Conservation (phyloP, 1,139 yeast genomes). For the Candida freyschussii region DNA sequence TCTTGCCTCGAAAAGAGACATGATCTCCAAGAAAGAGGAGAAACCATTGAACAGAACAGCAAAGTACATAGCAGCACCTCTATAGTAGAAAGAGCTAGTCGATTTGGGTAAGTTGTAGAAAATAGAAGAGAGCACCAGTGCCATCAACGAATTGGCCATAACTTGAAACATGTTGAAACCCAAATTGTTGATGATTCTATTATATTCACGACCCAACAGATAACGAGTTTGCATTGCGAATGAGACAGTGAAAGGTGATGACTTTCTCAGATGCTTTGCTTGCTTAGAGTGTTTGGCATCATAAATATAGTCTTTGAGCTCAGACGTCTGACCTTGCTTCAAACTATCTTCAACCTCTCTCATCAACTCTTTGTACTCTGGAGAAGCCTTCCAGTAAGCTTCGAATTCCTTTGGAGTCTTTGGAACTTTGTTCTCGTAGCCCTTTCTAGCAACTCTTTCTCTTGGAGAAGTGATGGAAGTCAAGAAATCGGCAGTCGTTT, state of each 20-base stretch:
- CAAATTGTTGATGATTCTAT: conserved; percentile 62
- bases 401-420: conserved; percentile 68
- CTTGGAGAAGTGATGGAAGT: conserved; percentile 74
- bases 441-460: conserved; percentile 53
- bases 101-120: conserved; percentile 53
- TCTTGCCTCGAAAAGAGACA: conserved; percentile 67
- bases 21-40: conserved; percentile 67
- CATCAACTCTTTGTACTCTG: conserved; percentile 40
- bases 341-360: conserved; percentile 36
- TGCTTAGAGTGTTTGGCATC: conserved; percentile 53
- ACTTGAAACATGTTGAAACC: conserved; percentile 57
- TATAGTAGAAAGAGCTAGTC: conserved; percentile 55
- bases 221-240: conserved; percentile 60
- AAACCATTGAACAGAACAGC: conserved; percentile 76
- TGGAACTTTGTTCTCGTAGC: conserved; percentile 61
- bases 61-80: conserved; percentile 73
- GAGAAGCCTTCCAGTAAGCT: conserved; percentile 62
- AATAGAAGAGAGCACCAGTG: conserved; percentile 67
- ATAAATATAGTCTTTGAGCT: conserved; percentile 29
- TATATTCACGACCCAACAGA: conserved; percentile 55
- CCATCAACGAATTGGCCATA: conserved; percentile 66
- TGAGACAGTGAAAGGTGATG: conserved; percentile 63
- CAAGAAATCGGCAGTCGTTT: conserved; percentile 78
- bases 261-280: conserved; percentile 38
- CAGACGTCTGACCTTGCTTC: conserved; percentile 16